Evolutionary conservation across 139 green algal genomes (phyloP), one percentile per base, ranked within the genome.

Genomic region (Coccomyxa sp.): DNA sequence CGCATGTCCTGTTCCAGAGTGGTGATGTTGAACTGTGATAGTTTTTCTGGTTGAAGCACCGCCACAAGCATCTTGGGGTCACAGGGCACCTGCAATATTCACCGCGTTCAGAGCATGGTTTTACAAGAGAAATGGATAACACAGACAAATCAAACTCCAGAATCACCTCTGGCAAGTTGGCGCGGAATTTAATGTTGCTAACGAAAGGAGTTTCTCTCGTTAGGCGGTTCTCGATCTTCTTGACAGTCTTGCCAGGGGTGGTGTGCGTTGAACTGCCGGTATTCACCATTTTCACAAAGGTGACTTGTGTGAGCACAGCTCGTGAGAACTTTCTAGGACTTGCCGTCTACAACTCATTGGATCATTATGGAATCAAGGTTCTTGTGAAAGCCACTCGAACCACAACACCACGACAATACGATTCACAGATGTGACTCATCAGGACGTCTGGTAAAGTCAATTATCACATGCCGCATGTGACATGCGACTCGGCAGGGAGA

Each of bases 1-100:
- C 88, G 85, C 67, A 90, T 81, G 63, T 92, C 84, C 30, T 86
- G 86, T 77, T 95, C 91, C 38, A 95, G 58, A 10, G 82, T 81
- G n/a, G 92, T 95, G 1, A 96, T 81, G 4, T 77, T 67, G 77
- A 94, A 96, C 23, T 77, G 79, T 0, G 88, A 87, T 0, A 96
- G 82, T 63, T 89, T 58, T 38, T 91, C 66, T 0, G 87, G 76
- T 67, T 91, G 60, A 13, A 90, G 83, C 10, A 88, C 85, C 0
- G 84, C 80, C 57, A 96, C 83, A 28, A 96, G 85, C 86, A 96
- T 87, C 82, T 94, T 95, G 77, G 93, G 93, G 79, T 95, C 93
- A 23, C 87, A 90, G 10, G 92, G 91, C 77, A 95, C 90, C 89
- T 93, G 87, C 58, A 80, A 58, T n/a, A 31, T n/a, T 28, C 51